Conservation (phyloP, 305 asterid genomes). For the Fraxinus greggii region DNA sequence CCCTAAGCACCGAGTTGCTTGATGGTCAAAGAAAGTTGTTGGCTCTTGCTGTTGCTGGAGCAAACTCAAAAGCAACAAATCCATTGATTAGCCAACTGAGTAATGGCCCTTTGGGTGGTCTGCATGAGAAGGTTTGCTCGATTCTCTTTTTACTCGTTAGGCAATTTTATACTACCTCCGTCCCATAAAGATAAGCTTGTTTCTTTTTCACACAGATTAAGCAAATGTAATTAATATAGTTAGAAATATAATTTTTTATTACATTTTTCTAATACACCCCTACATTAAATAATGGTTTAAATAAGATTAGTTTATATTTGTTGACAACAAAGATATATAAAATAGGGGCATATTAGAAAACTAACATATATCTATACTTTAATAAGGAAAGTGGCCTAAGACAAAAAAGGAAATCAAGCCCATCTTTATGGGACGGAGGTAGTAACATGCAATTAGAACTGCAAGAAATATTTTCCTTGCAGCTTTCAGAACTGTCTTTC, state of each 20-base stretch:
- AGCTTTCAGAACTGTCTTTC: conserved; percentile 5
- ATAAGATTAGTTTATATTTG: background rate
- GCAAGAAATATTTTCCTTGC: background rate
- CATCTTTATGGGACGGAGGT: background rate
- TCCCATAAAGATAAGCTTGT: background rate
- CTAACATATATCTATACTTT: background rate
- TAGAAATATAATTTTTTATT: background rate
- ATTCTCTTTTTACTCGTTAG: conserved; percentile 15
- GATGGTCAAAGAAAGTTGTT: conserved; percentile 83
- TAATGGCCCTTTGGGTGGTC: conserved; percentile 74
- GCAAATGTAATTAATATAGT: background rate
- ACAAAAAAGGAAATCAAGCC: background rate
- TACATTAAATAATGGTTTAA: background rate
- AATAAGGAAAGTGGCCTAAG: background rate
- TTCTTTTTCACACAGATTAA: background rate
- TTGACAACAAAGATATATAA: background rate
- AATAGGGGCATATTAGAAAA: background rate
- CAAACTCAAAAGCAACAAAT: conserved; percentile 57
- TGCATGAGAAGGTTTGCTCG: conserved; percentile 72
- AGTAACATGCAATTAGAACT: background rate
- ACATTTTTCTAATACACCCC: background rate
- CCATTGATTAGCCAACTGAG: conserved; percentile 65
- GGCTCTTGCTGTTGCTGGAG: conserved; percentile 70
- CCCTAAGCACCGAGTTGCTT: conserved; percentile 71
- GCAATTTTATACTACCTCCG: background rate